These are phyloP conservation scores for Cucurbita ficifolia DNA, from an alignment of 306 rosid genomes.

Conservation along the genomic window DNA sequence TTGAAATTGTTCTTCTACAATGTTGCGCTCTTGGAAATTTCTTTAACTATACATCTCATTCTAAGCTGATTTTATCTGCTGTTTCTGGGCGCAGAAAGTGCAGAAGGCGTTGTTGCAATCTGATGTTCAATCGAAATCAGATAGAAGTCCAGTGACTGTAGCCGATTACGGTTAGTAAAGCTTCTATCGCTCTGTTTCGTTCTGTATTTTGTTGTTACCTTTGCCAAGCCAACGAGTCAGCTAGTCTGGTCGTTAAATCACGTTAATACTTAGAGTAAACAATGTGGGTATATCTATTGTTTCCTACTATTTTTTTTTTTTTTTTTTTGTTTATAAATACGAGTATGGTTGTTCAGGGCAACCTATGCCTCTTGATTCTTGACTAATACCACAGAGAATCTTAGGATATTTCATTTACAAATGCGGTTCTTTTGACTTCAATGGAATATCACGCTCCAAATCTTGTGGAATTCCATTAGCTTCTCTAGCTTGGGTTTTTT, in stretches of 20 bases:
- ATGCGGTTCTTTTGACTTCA: too few species aligned
- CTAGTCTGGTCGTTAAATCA: background rate
- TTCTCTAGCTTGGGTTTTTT: background rate
- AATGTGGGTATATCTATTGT: background rate
- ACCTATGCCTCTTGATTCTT: background rate
- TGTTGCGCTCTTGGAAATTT: background rate
- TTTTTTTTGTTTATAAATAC: background rate
- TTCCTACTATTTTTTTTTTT: background rate
- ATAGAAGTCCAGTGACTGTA: slow-evolving; percentile 86
- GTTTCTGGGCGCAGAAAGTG: slow-evolving; percentile 49
- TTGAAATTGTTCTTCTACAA: background rate
- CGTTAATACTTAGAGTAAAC: background rate
- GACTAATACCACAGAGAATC: background rate
- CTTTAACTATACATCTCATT: background rate
- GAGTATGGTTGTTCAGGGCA: background rate
- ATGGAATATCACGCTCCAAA: too few species aligned
- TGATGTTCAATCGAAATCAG: slow-evolving; percentile 84
- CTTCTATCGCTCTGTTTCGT: background rate
- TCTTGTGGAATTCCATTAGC: background rate
- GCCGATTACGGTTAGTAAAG: slow-evolving; percentile 70
- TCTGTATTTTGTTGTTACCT: background rate
- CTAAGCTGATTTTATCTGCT: background rate
- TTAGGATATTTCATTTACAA: too few species aligned
- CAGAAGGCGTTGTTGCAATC: slow-evolving; percentile 75
- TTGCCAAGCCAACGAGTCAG: background rate